phyloP scores from a whole-genome alignment of 139 green algal species.

The Asterochloris erici region DNA sequence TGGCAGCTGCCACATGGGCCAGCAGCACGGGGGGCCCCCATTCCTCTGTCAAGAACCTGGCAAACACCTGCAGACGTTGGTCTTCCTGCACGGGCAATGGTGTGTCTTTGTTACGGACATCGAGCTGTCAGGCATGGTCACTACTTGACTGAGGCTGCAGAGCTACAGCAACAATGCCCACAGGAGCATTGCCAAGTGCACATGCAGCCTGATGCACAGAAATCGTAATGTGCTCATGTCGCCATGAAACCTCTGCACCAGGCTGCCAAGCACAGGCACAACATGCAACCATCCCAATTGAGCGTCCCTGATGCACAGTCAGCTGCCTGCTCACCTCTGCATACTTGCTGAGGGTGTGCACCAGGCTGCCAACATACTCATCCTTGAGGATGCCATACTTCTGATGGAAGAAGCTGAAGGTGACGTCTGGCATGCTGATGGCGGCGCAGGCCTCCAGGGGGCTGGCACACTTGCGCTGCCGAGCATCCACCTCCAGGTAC shows the following conservation, averaged over 20 bases:
- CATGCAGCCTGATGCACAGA: neutral
- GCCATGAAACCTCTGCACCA: neutral
- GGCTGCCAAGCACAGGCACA: neutral
- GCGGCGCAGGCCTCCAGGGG: slow-evolving; percentile 25
- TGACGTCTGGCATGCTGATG: slow-evolving; percentile 47
- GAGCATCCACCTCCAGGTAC: slow-evolving; percentile 44
- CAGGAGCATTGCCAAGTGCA: neutral
- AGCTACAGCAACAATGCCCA: neutral
- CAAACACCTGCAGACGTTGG: slow-evolving; percentile 39
- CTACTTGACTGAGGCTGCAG: neutral
- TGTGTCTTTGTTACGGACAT: neutral
- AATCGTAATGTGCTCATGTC: neutral
- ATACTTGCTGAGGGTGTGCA: slow-evolving; percentile 48
- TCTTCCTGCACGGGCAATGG: slow-evolving; percentile 15
- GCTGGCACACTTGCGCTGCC: slow-evolving; percentile 32
- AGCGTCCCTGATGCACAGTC: no score
- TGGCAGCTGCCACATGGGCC: slow-evolving; percentile 35
- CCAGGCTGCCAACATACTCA: slow-evolving; percentile 45
- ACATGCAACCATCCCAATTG: neutral
- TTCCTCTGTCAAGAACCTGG: slow-evolving; percentile 44
- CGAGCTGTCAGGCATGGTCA: neutral
- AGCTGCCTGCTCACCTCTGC: slow-evolving; percentile 1
- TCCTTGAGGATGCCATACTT: slow-evolving; percentile 45
- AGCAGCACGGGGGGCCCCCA: slow-evolving; percentile 47
- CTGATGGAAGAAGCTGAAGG: slow-evolving; percentile 55